Percentiles rank a stretch among this genome's conserved stretches.
Conservation (phyloP, 306 rosid genomes). For the Ochetophila trinervis region DNA sequence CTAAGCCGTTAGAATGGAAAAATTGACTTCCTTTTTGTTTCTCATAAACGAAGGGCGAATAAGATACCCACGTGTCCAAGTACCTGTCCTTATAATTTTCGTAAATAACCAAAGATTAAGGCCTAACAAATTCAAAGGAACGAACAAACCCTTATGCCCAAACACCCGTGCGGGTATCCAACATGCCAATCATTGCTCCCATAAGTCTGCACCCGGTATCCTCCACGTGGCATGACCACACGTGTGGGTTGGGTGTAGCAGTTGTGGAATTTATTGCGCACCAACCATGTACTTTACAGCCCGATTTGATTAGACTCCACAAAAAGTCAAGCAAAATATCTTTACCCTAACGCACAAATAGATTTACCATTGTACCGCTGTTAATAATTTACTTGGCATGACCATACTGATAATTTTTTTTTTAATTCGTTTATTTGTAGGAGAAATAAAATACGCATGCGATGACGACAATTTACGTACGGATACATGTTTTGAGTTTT, state of each 20-base stretch:
- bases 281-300: slow-evolving; percentile 27
- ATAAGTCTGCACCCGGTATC: slow-evolving; percentile 17
- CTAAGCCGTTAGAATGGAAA: no score
- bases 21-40: no score
- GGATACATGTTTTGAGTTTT: background rate
- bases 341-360: slow-evolving; percentile 3
- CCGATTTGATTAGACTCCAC: slow-evolving; percentile 30
- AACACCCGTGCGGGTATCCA: slow-evolving; percentile 64
- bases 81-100: background rate
- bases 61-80: no score
- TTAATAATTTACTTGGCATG: no score
- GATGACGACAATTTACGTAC: slow-evolving; percentile 24
- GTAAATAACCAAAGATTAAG: background rate
- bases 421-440: slow-evolving; percentile 23
- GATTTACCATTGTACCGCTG: background rate
- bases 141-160: background rate
- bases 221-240: slow-evolving; percentile 36
- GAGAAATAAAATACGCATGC: slow-evolving; percentile 24
- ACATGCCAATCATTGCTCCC: slow-evolving; percentile 49
- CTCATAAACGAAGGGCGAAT: no score
- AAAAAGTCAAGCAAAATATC: slow-evolving; percentile 9
- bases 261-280: slow-evolving; percentile 28
- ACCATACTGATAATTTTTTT: no score
- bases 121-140: background rate
- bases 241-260: slow-evolving; percentile 37